Conservation (phyloP, 768 basidiomycete genomes). For the Boletus eberwhitei region DNA sequence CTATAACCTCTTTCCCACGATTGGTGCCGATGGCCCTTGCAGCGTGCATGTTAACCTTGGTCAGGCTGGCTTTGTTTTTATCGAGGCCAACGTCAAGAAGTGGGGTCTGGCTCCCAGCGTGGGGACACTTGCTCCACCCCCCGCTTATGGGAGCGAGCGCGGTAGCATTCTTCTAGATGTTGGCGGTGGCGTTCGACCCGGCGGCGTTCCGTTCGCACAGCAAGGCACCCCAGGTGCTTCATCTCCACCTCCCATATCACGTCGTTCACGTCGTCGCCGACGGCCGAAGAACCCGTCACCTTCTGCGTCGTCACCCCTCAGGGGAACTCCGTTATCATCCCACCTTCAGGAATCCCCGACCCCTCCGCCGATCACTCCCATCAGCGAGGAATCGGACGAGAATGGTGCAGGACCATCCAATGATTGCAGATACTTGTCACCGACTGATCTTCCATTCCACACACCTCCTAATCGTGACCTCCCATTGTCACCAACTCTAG, state of each 20-base stretch:
- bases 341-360: slow-evolving; percentile 47
- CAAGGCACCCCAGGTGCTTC: slow-evolving; percentile 45
- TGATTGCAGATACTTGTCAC: slow-evolving; percentile 52
- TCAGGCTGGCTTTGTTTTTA: slow-evolving; percentile 97
- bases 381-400: slow-evolving; percentile 60
- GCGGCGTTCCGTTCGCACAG: slow-evolving; percentile 41
- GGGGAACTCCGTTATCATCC: slow-evolving; percentile 44
- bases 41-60: slow-evolving; percentile 97
- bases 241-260: slow-evolving; percentile 42
- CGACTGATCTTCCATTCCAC: slow-evolving; percentile 63
- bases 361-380: slow-evolving; percentile 73
- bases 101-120: slow-evolving; percentile 98
- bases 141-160: slow-evolving; percentile 95
- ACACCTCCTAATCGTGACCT: slow-evolving; percentile 47
- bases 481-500: slow-evolving; percentile 37
- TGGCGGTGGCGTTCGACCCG: slow-evolving; percentile 42
- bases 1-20: slow-evolving; percentile 95
- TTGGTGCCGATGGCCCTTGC: slow-evolving; percentile 95
- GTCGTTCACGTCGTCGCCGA: slow-evolving; percentile 58
- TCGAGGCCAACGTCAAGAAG: slow-evolving; percentile 99
- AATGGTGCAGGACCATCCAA: slow-evolving; percentile 49
- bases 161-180: slow-evolving; percentile 95
- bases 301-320: slow-evolving; percentile 63
- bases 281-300: slow-evolving; percentile 44
- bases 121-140: slow-evolving; percentile 95